Evolutionary conservation across 306 rosid species (phyloP), one percentile per base, ranked within the genome.

Genomic region (Acacia confusa): DNA sequence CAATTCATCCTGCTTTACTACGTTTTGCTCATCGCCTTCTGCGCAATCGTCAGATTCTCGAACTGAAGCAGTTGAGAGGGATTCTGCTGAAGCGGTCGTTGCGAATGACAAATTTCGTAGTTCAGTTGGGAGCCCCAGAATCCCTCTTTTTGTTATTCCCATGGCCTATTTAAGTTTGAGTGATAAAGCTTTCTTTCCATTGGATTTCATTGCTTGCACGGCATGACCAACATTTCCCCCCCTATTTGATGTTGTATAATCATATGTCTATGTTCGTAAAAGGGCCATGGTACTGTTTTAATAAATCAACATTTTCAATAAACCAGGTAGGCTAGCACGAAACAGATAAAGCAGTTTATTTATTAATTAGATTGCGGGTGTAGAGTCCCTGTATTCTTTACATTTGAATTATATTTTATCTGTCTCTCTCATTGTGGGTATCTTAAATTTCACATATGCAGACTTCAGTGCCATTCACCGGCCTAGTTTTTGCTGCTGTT

Each of bases 391-490:
- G n/a, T 4, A 25, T 22, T 43, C 84, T 47, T 50, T 17, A 1
- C 10, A 5, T 81, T 76, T 72, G 41, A 27, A 47, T 82, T 27
- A 14, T 27, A 38, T 32, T 67, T 24, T 48, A n/a, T 58, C 40
- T 66, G 32, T 76, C 34, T 70, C 53, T 74, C 53, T 79, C 32
- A 76, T 78, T 34, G 11, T 72, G 63, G 17, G 65, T 69, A 77
- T 24, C 76, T 79, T 85, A 16, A 40, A 70, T 47, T 57, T 58
- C 10, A 79, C 84, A 36, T 72, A 43, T 87, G 90, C 94, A 92
- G 98, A 88, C 97, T 84, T 92, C 93, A 11, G 93, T 91, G 87
- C 95, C 99, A 70, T 95, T 95, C 84, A 77, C 94, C 6, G 86
- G 98, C 94, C 87, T 95, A 72, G 97, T 93, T 75, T 58, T 84